Conservation (phyloP, 495 filamentous ascomycete genomes). For the Xylaria palmicola region DNA sequence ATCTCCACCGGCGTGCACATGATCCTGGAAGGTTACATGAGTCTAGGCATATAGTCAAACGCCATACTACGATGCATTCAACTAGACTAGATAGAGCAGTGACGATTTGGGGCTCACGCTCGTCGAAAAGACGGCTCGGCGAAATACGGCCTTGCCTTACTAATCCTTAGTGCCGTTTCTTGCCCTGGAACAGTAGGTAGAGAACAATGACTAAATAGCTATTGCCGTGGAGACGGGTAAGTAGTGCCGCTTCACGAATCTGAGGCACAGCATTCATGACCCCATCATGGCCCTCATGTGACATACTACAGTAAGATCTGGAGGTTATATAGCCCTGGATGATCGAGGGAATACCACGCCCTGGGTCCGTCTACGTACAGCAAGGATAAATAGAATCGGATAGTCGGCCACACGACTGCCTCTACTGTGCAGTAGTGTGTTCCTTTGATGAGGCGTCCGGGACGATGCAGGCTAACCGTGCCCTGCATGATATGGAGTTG, state of each 20-base stretch:
- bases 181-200: no score
- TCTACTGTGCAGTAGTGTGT: neutral
- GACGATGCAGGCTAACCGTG: neutral
- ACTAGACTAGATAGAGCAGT: neutral
- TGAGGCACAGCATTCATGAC: no score
- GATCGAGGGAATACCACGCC: neutral
- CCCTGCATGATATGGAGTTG: neutral
- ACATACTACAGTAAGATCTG: no score
- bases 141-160: no score
- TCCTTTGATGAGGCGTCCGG: neutral
- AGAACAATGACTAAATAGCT: no score
- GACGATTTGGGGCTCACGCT: no score
- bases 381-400: neutral
- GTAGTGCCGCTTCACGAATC: no score
- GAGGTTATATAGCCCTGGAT: neutral
- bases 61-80: neutral
- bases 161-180: no score
- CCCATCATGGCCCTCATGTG: no score
- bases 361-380: no score
- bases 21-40: neutral
- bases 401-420: neutral
- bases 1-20: constrained; percentile 11
- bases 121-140: no score
- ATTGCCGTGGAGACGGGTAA: no score
- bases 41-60: neutral